A percentile compares a stretch with the other conserved stretches of the same genome.
Conservation (phyloP, 1,284 basidiomycete species). For the Boletellus sp. region DNA sequence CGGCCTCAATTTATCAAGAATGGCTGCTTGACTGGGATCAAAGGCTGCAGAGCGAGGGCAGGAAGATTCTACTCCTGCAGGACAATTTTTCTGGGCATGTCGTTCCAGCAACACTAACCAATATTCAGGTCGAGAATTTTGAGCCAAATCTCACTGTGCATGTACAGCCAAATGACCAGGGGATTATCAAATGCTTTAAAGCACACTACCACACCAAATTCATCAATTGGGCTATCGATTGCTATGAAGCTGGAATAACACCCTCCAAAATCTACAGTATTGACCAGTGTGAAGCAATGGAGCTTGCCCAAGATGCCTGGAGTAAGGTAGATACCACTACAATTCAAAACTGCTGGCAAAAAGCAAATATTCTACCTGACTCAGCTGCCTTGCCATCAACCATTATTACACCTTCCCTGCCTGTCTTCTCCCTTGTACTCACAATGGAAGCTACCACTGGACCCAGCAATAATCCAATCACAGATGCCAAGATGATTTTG, state of each 20-base stretch:
- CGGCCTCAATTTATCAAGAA: constrained; percentile 15
- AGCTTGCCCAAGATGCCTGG: constrained; percentile 19
- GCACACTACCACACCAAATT: background rate
- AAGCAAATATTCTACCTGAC: background rate
- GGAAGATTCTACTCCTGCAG: background rate
- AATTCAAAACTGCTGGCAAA: constrained; percentile 5
- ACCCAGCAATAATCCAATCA: background rate
- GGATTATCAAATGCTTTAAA: background rate
- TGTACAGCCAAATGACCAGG: background rate
- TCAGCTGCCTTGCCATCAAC: too few relatives aligned
- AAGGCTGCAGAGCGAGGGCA: background rate
- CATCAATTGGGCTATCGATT: background rate
- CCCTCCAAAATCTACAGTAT: constrained; percentile 35
- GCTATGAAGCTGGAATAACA: background rate
- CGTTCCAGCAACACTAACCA: background rate
- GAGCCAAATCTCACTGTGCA: background rate
- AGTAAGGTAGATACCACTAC: constrained; percentile 4
- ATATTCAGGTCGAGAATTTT: background rate
- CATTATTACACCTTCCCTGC: too few relatives aligned
- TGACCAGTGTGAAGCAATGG: constrained; percentile 35
- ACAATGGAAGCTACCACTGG: too few relatives aligned
- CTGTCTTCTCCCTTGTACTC: too few relatives aligned
- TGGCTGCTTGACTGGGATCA: background rate
- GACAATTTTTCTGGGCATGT: background rate
- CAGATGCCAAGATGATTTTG: background rate